A percentile compares a stretch with the other conserved stretches of the same genome.
Evolutionary conservation across 805 yeast genomes (phyloP).

Genomic region (Scheffersomyces coipomensis): DNA sequence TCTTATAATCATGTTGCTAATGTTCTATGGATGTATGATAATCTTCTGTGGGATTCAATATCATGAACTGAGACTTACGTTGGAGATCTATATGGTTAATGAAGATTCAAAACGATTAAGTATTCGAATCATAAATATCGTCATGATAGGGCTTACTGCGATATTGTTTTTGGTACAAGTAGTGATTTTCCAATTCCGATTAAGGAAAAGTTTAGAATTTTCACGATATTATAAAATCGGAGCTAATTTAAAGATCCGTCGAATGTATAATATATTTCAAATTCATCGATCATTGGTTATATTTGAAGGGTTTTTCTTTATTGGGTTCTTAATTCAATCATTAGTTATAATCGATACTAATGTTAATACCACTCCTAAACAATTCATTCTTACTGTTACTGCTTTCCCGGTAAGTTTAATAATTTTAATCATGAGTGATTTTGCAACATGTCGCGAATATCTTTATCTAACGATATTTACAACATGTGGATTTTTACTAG

Average conservation of each 20-base stretch:
- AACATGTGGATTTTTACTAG: constrained; percentile 32
- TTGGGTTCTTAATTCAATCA: constrained; percentile 51
- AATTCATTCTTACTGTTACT: constrained; percentile 45
- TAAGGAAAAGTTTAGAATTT: constrained; percentile 45
- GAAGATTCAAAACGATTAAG: too few relatives aligned
- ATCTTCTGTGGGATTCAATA: constrained; percentile 48
- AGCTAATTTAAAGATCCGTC: constrained; percentile 39
- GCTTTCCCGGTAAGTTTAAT: constrained; percentile 45
- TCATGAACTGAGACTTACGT: constrained; percentile 41
- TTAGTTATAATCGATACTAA: constrained; percentile 42
- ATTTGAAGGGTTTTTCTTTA: constrained; percentile 40
- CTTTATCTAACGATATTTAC: constrained; percentile 21
- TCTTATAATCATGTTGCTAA: constrained; percentile 35
- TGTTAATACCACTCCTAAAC: constrained; percentile 29
- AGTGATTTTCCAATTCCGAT: constrained; percentile 22
- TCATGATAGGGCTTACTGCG: constrained; percentile 41
- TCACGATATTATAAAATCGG: constrained; percentile 48
- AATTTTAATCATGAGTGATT: constrained; percentile 33
- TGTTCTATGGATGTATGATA: constrained; percentile 42
- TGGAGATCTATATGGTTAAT: too few relatives aligned
- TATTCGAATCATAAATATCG: too few relatives aligned
- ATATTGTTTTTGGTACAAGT: constrained; percentile 32
- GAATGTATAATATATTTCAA: constrained; percentile 36
- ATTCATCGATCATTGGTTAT: constrained; percentile 29
- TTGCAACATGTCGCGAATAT: constrained; percentile 35